Percentiles rank a stretch among this genome's conserved stretches.
Evolutionary conservation across 1,284 basidiomycete species (phyloP).

Genomic region (Boletus sp.): DNA sequence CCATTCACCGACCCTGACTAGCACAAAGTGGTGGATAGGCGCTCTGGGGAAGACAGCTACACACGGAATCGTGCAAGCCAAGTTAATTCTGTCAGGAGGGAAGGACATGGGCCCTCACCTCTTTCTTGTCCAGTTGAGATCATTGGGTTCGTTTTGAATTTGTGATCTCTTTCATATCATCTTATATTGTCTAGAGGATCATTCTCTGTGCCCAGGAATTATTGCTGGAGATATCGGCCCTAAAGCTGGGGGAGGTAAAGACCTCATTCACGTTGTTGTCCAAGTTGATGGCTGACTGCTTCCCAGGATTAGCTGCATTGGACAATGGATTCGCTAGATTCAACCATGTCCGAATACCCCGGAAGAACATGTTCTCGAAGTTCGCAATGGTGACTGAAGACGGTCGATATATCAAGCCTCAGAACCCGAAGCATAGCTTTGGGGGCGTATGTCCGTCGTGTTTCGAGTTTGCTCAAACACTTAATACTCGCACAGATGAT

Average conservation of each 20-base stretch:
- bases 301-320: conserved; percentile 50
- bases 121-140: conserved; percentile 71
- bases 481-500: conserved; percentile 51
- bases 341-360: conserved; percentile 69
- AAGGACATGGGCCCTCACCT: conserved; percentile 73
- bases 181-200: conserved; percentile 46
- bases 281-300: background rate
- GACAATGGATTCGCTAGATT: conserved; percentile 78
- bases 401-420: conserved; percentile 67
- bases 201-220: conserved; percentile 62
- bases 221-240: conserved; percentile 66
- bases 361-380: conserved; percentile 72
- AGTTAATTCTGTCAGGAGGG: conserved; percentile 64
- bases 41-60: conserved; percentile 72
- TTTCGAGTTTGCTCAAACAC: background rate
- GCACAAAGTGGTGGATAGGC: conserved; percentile 85
- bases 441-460: conserved; percentile 56
- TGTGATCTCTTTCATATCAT: background rate
- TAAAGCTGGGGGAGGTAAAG: conserved; percentile 42
- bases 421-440: conserved; percentile 74
- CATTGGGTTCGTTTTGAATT: conserved; percentile 42
- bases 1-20: conserved; percentile 73
- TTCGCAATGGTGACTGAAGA: conserved; percentile 71
- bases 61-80: conserved; percentile 78
- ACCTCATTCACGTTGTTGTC: background rate